These are phyloP conservation scores for Diaporthe vaccinii DNA, from an alignment of 2,329 filamentous ascomycete genomes.

Conservation along the genomic window DNA sequence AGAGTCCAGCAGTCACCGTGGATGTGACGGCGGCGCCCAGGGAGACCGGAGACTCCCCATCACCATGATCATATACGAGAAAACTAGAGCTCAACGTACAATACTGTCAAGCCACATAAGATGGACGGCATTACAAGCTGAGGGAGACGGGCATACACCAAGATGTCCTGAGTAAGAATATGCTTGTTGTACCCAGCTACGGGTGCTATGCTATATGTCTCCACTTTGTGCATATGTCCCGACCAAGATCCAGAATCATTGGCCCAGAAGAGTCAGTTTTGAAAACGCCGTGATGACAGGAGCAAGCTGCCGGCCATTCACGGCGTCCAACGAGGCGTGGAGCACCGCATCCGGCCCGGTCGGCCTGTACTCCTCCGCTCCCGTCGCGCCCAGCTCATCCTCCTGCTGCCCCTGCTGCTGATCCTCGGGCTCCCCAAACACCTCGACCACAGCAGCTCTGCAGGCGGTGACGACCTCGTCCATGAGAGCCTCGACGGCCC, in stretches of 20 bases:
- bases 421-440: slow-evolving; percentile 64
- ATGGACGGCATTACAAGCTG: not conserved
- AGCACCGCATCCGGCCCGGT: slow-evolving; percentile 67
- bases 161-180: not conserved
- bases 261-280: slow-evolving; percentile 65
- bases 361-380: slow-evolving; percentile 49
- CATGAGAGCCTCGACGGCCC: slow-evolving; percentile 81
- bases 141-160: not conserved
- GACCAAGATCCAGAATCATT: slow-evolving; percentile 34
- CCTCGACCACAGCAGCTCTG: slow-evolving; percentile 74
- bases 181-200: not conserved
- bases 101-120: not conserved
- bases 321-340: slow-evolving; percentile 63
- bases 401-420: slow-evolving; percentile 42
- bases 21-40: not conserved
- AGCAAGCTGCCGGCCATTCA: slow-evolving; percentile 59
- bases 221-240: not conserved
- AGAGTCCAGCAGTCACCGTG: not conserved
- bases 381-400: slow-evolving; percentile 43
- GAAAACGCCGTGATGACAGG: slow-evolving; percentile 64
- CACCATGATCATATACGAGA: slow-evolving; percentile 27
- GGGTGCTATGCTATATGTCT: slow-evolving; percentile 1
- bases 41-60: slow-evolving; percentile 9
- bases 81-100: not conserved
- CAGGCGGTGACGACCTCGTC: slow-evolving; percentile 81